Evolutionary conservation across 164 flowering plant species (phyloP).

Genomic region (Vitis riparia): DNA sequence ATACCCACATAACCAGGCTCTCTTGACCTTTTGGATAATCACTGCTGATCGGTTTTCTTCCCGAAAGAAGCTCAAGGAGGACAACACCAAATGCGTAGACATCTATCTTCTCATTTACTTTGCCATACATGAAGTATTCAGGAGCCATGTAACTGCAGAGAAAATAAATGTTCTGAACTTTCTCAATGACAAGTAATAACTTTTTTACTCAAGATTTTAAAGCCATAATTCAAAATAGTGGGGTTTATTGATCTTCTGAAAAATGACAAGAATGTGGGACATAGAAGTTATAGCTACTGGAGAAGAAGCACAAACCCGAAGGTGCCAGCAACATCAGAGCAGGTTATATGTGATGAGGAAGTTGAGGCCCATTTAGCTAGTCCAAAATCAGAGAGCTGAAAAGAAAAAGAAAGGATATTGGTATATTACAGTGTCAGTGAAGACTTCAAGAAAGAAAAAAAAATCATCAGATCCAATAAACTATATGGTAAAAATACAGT

Average conservation of each 20-base stretch:
- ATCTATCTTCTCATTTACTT: constrained; percentile 84
- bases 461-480: not conserved
- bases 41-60: constrained; percentile 82
- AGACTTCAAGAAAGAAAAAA: not conserved
- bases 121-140: constrained; percentile 95
- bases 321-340: constrained; percentile 92
- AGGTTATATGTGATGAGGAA: constrained; percentile 59
- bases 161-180: not conserved
- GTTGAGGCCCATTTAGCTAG: constrained; percentile 83
- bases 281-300: not conserved
- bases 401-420: constrained; percentile 4
- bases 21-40: constrained; percentile 80
- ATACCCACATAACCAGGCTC: constrained; percentile 98
- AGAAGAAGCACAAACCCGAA: constrained; percentile 65
- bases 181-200: not conserved
- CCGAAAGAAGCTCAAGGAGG: constrained; percentile 92
- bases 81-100: constrained; percentile 97
- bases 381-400: constrained; percentile 95
- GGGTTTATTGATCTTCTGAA: not conserved
- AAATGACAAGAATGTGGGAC: not conserved
- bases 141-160: constrained; percentile 91
- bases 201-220: not conserved
- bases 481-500: not conserved
- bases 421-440: not conserved
- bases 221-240: not conserved